Percentiles rank a stretch among this genome's conserved stretches.
phyloP scores from a whole-genome alignment of 2,329 filamentous ascomycete species.

The Paecilomyces fulvus region DNA sequence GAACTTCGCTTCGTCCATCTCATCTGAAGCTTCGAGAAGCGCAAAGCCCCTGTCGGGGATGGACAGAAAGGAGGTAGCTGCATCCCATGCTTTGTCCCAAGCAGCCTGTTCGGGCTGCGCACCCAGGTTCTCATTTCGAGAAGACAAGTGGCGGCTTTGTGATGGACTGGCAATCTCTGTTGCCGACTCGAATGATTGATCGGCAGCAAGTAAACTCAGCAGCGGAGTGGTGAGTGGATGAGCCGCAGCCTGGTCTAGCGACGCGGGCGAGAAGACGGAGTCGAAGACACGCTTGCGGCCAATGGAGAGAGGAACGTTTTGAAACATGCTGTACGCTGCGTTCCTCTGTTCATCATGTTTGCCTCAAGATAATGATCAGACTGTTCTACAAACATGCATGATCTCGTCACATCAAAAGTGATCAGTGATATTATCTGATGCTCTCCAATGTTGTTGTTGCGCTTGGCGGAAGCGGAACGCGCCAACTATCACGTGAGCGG shows the following conservation, averaged over 20 bases:
- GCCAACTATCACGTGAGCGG: constrained; percentile 1
- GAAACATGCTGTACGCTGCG: constrained; percentile 14
- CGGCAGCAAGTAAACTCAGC: constrained; percentile 12
- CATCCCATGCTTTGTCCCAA: constrained; percentile 35
- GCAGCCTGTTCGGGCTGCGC: constrained; percentile 21
- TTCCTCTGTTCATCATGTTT: background rate
- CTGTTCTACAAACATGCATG: background rate
- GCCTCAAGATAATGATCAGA: background rate
- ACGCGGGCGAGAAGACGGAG: constrained; percentile 35
- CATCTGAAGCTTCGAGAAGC: constrained; percentile 14
- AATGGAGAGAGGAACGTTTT: constrained; percentile 15
- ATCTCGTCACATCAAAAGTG: background rate
- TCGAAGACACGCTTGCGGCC: constrained; percentile 34
- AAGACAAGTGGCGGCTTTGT: background rate
- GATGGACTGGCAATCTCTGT: background rate
- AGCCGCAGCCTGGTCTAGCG: constrained; percentile 23
- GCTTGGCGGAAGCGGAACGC: background rate
- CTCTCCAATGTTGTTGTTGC: background rate
- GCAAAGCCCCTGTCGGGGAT: constrained; percentile 29
- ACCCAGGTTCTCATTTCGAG: background rate
- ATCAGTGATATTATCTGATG: background rate
- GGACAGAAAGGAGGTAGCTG: constrained; percentile 31
- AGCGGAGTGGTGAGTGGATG: constrained; percentile 16
- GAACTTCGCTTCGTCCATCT: constrained; percentile 18
- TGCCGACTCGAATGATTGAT: constrained; percentile 8